Evolutionary conservation across 1,284 basidiomycete species (phyloP).

Genomic region (Phellinidium pouzarii): DNA sequence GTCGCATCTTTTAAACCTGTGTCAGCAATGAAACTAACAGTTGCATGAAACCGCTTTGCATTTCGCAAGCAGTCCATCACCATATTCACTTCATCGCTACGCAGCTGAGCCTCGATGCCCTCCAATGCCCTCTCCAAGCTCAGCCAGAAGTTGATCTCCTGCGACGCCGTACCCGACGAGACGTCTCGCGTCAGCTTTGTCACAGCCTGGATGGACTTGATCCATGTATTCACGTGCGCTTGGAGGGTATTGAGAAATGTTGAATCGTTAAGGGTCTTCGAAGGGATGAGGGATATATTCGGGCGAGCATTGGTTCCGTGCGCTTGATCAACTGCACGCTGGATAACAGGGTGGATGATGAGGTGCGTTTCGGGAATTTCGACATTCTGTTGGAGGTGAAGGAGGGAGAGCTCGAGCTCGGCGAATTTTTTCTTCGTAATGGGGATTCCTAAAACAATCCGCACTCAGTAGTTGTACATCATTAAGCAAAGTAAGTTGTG

Average conservation of each 20-base stretch:
- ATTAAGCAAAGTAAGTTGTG: constrained; percentile 8
- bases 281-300: constrained; percentile 71
- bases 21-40: constrained; percentile 96
- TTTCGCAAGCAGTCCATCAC: constrained; percentile 94
- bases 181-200: constrained; percentile 93
- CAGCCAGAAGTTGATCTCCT: constrained; percentile 99
- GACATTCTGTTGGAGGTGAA: constrained; percentile 97
- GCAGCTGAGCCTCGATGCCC: constrained; percentile 86
- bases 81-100: constrained; percentile 88
- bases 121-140: constrained; percentile 91
- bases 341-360: constrained; percentile 85
- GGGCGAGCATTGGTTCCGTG: constrained; percentile 53
- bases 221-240: constrained; percentile 94
- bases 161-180: constrained; percentile 91
- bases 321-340: constrained; percentile 80
- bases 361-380: constrained; percentile 97
- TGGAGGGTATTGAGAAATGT: constrained; percentile 93
- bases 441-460: constrained; percentile 65
- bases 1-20: constrained; percentile 93
- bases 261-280: constrained; percentile 75
- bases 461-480: background rate
- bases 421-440: constrained; percentile 99
- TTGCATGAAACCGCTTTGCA: constrained; percentile 95
- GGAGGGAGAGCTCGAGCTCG: constrained; percentile 91
- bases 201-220: constrained; percentile 95